Percentiles rank a stretch among this genome's conserved stretches.
Evolutionary conservation across 1,284 basidiomycete species (phyloP).

Genomic region (Trametes hirsuta): DNA sequence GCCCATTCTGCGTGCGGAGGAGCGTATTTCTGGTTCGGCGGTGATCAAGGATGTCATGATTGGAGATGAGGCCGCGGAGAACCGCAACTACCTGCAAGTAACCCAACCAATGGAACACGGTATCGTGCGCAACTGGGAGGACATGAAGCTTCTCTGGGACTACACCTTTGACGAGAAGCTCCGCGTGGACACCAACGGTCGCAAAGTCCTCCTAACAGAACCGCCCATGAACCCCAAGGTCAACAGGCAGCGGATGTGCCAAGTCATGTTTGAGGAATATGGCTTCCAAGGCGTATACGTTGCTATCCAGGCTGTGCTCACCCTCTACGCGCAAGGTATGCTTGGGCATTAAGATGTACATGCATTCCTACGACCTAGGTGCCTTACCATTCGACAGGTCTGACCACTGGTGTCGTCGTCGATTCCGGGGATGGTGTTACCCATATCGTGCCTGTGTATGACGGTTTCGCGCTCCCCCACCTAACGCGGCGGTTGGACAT

Average conservation of each 20-base stretch:
- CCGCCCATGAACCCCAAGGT: slow-evolving; percentile 99
- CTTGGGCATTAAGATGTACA: slow-evolving; percentile 16
- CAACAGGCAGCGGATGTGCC: slow-evolving; percentile 93
- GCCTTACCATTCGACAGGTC: slow-evolving; percentile 56
- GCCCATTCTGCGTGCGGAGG: slow-evolving; percentile 96
- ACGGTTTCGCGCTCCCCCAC: slow-evolving; percentile 95
- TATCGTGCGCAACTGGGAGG: slow-evolving; percentile 98
- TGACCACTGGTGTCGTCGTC: slow-evolving; percentile 97
- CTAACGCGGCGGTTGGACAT: slow-evolving; percentile 95
- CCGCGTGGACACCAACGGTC: slow-evolving; percentile 83
- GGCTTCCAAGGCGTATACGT: slow-evolving; percentile 96
- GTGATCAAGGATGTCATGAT: slow-evolving; percentile 97
- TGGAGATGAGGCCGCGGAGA: slow-evolving; percentile 93
- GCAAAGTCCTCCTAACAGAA: slow-evolving; percentile 95
- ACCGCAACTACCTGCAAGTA: slow-evolving; percentile 95
- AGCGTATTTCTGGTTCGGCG: slow-evolving; percentile 77
- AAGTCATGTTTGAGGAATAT: slow-evolving; percentile 99
- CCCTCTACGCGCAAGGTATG: slow-evolving; percentile 95
- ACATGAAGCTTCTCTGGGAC: slow-evolving; percentile 98
- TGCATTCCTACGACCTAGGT: neutral
- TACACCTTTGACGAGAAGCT: slow-evolving; percentile 99
- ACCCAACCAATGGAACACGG: slow-evolving; percentile 99
- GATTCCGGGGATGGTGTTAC: slow-evolving; percentile 99
- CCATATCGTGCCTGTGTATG: slow-evolving; percentile 98
- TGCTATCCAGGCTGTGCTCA: slow-evolving; percentile 98